phyloP scores from a whole-genome alignment of 768 basidiomycete genomes.

The Zangia roseola region DNA sequence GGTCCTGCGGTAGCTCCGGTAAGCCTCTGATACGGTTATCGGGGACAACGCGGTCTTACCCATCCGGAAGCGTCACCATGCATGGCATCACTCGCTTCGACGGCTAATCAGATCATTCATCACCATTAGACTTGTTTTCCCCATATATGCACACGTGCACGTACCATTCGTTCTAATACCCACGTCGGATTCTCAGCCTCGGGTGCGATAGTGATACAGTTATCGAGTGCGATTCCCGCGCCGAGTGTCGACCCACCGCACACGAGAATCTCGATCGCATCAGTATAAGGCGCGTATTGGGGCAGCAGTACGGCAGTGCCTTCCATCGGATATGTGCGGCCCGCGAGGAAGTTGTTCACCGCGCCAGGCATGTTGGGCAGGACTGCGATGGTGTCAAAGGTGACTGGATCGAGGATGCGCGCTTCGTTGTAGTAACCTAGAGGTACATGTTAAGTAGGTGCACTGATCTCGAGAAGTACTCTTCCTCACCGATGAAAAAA shows the following conservation, averaged over 20 bases:
- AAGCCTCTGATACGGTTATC: background rate
- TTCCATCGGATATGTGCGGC: slow-evolving; percentile 77
- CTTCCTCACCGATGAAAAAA: slow-evolving; percentile 64
- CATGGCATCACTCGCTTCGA: slow-evolving; percentile 75
- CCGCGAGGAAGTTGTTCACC: slow-evolving; percentile 68
- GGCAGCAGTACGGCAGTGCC: slow-evolving; percentile 71
- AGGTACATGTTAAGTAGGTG: background rate
- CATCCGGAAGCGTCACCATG: slow-evolving; percentile 61
- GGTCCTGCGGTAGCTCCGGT: slow-evolving; percentile 48
- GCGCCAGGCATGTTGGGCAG: slow-evolving; percentile 76
- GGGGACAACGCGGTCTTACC: slow-evolving; percentile 6
- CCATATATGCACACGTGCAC: slow-evolving; percentile 17
- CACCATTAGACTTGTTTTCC: background rate
- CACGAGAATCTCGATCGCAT: slow-evolving; percentile 63
- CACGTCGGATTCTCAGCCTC: slow-evolving; percentile 62
- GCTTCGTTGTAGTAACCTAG: slow-evolving; percentile 81
- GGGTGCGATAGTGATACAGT: slow-evolving; percentile 68
- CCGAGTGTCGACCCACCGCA: slow-evolving; percentile 75
- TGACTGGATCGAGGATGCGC: slow-evolving; percentile 65
- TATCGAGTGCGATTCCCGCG: slow-evolving; percentile 53
- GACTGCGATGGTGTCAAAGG: slow-evolving; percentile 55
- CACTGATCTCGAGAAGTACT: background rate
- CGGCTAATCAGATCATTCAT: slow-evolving; percentile 40
- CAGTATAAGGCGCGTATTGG: slow-evolving; percentile 69
- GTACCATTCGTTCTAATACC: slow-evolving; percentile 77